phyloP scores from a whole-genome alignment of 2,329 filamentous ascomycete species.

The Aspergillus vadensis region DNA sequence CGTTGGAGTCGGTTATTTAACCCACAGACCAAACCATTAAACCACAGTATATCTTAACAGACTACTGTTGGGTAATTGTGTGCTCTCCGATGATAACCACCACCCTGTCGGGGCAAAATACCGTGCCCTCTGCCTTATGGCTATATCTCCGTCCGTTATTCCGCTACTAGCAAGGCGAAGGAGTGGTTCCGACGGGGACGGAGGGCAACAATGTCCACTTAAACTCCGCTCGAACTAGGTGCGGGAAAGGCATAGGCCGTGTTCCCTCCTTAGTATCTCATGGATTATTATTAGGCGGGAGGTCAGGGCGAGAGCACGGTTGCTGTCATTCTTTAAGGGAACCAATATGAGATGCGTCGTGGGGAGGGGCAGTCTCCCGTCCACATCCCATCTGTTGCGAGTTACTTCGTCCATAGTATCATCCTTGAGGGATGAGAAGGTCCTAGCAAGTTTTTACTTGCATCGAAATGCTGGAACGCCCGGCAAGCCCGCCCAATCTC shows the following conservation, averaged over 20 bases:
- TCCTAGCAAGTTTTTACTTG: neutral
- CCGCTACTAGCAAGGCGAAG: neutral
- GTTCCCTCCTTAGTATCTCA: neutral
- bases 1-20: neutral
- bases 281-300: neutral
- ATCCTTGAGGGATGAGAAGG: too few species aligned
- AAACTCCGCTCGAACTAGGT: neutral
- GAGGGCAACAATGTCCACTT: neutral
- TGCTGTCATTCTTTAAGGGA: neutral
- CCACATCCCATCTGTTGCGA: neutral
- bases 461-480: neutral
- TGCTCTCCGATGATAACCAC: neutral
- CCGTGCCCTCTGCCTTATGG: conserved; percentile 2
- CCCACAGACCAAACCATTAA: too few species aligned
- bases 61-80: neutral
- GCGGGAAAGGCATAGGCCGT: neutral
- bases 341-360: neutral
- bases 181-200: neutral
- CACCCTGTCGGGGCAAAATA: neutral
- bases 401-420: too few species aligned
- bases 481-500: conserved; percentile 3
- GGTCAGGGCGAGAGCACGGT: neutral
- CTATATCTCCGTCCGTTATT: conserved; percentile 4
- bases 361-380: neutral
- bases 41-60: too few species aligned